Evolutionary conservation across 2,329 filamentous ascomycete genomes (phyloP).

Genomic region (Cladosporium phlei): DNA sequence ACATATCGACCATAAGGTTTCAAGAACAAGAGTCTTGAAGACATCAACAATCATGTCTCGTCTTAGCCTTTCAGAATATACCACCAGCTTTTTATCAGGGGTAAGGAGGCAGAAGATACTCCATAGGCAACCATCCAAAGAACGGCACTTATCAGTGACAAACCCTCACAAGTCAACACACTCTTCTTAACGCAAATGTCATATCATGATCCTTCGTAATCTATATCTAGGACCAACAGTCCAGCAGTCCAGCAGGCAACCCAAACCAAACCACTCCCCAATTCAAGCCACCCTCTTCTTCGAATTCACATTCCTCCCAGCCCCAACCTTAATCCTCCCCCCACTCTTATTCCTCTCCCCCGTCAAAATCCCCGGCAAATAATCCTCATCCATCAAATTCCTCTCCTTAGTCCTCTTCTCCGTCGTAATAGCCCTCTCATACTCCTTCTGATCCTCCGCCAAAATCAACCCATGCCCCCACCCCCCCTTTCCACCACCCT

Average conservation of each 20-base stretch:
- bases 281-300: too few species aligned
- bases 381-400: conserved; percentile 94
- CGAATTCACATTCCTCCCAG: conserved; percentile 80
- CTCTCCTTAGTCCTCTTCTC: conserved; percentile 63
- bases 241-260: too few species aligned
- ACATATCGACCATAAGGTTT: not conserved
- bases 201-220: conserved; percentile 11
- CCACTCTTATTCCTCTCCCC: conserved; percentile 65
- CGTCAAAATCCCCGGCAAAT: conserved; percentile 76
- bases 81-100: too few species aligned
- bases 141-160: too few species aligned
- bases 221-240: conserved; percentile 1
- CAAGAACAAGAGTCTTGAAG: not conserved
- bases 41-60: too few species aligned
- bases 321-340: conserved; percentile 73
- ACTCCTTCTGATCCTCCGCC: conserved; percentile 96
- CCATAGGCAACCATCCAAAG: too few species aligned
- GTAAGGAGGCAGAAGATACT: too few species aligned
- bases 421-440: conserved; percentile 57
- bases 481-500: conserved; percentile 71
- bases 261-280: too few species aligned
- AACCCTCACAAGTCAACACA: too few species aligned
- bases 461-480: conserved; percentile 84
- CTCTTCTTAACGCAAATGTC: too few species aligned
- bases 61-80: too few species aligned